Conservation (phyloP, 306 rosid species). For the Arachis stenosperma region DNA sequence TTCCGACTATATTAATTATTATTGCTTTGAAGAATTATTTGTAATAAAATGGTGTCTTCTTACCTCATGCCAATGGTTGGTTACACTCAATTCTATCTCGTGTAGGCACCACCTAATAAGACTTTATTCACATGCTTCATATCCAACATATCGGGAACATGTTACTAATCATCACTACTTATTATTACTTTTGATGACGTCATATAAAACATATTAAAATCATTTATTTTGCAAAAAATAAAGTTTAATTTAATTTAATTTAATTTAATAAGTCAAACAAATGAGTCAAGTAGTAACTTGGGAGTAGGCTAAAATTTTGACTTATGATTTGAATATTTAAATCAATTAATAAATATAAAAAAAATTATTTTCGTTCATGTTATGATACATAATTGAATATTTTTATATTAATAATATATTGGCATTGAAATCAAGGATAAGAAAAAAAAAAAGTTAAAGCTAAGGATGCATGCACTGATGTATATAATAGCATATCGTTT, state of each 20-base stretch:
- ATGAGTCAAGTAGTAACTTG: no score
- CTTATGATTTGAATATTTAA: no score
- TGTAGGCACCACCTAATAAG: slow-evolving; percentile 28
- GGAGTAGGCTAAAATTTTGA: no score
- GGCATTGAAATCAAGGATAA: neutral
- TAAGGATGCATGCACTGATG: slow-evolving; percentile 11
- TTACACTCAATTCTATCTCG: neutral
- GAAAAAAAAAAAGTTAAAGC: neutral
- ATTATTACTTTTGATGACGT: neutral
- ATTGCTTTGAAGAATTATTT: neutral
- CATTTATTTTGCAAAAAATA: no score
- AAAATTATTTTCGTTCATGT: no score
- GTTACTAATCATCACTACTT: slow-evolving; percentile 14
- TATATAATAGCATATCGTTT: slow-evolving; percentile 30
- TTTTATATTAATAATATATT: no score
- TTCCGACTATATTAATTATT: no score
- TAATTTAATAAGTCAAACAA: no score
- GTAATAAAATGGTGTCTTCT: neutral
- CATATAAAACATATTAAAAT: neutral
- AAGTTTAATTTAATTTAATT: no score
- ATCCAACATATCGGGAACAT: slow-evolving; percentile 20
- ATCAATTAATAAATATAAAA: no score
- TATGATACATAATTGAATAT: no score
- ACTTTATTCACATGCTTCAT: slow-evolving; percentile 28
- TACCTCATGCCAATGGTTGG: neutral